phyloP scores from a whole-genome alignment of 208 protist genomes.

The Leishmania gerbilli region DNA sequence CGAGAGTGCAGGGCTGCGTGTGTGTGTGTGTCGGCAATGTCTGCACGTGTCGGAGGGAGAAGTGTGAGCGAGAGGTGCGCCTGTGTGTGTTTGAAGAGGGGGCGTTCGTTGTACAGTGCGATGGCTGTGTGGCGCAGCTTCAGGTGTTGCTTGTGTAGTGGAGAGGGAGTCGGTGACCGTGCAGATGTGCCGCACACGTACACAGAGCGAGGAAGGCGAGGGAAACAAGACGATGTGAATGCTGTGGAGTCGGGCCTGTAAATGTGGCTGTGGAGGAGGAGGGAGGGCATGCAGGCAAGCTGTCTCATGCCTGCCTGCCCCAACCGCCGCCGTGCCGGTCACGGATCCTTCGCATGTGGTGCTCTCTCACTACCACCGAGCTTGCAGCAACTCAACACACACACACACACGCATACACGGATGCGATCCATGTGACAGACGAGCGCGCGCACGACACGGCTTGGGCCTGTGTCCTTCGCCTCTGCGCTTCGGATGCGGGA shows the following conservation, averaged over 20 bases:
- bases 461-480: not conserved
- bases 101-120: not conserved
- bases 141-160: not conserved
- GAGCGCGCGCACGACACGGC: not conserved
- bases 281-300: not conserved
- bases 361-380: not conserved
- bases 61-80: not conserved
- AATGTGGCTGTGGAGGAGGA: not conserved
- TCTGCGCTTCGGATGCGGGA: not conserved
- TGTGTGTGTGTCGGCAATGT: constrained; percentile 7
- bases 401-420: not conserved
- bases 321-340: not conserved
- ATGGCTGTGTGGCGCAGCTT: not conserved
- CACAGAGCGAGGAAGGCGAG: not conserved
- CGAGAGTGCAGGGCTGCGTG: too few species aligned
- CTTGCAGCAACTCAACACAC: not conserved
- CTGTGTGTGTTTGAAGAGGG: not conserved
- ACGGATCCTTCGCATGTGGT: not conserved
- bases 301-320: not conserved
- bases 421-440: not conserved
- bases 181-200: not conserved
- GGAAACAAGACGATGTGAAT: not conserved
- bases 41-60: not conserved
- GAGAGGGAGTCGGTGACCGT: not conserved
- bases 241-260: not conserved